Evolutionary conservation across 257 asterid genomes (phyloP).

Genomic region (Solanum stenotomum): DNA sequence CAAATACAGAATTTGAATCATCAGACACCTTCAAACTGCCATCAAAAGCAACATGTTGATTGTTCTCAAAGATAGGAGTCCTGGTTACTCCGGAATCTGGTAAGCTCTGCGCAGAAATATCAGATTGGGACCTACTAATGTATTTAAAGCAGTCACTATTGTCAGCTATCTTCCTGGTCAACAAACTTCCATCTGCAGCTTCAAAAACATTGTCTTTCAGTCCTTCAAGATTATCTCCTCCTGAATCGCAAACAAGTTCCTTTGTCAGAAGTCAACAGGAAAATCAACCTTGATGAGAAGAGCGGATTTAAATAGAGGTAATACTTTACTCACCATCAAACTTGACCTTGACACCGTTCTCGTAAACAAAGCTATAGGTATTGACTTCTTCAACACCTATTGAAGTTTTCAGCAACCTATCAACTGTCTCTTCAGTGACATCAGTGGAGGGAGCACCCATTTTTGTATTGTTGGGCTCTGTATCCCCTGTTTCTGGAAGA

Average conservation of each 20-base stretch:
- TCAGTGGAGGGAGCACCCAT: slow-evolving; percentile 22
- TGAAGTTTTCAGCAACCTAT: slow-evolving; percentile 21
- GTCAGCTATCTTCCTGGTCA: slow-evolving; percentile 2
- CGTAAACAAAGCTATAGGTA: slow-evolving; percentile 22
- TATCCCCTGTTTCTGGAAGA: slow-evolving; percentile 29
- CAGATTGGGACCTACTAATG: slow-evolving; percentile 25
- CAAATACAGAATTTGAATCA: slow-evolving; percentile 31
- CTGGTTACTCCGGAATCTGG: slow-evolving; percentile 25
- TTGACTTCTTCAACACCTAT: slow-evolving; percentile 18
- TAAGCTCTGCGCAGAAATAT: slow-evolving; percentile 21
- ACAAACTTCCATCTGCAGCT: slow-evolving; percentile 6
- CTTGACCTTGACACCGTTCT: slow-evolving; percentile 23
- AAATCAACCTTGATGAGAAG: not conserved
- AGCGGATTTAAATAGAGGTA: not conserved
- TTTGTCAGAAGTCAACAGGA: slow-evolving; percentile 4
- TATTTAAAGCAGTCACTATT: slow-evolving; percentile 16
- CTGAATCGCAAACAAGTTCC: slow-evolving; percentile 17
- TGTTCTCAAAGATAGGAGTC: slow-evolving; percentile 23
- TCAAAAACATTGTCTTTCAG: slow-evolving; percentile 23
- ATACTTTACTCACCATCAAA: slow-evolving; percentile 13
- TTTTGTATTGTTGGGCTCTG: slow-evolving; percentile 31
- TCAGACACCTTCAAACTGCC: slow-evolving; percentile 25
- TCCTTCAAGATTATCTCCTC: slow-evolving; percentile 19
- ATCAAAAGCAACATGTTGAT: slow-evolving; percentile 23
- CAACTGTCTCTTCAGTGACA: slow-evolving; percentile 23